phyloP scores from a whole-genome alignment of 192 early-diverging fungal genomes.

The Funneliformis geosporum region DNA sequence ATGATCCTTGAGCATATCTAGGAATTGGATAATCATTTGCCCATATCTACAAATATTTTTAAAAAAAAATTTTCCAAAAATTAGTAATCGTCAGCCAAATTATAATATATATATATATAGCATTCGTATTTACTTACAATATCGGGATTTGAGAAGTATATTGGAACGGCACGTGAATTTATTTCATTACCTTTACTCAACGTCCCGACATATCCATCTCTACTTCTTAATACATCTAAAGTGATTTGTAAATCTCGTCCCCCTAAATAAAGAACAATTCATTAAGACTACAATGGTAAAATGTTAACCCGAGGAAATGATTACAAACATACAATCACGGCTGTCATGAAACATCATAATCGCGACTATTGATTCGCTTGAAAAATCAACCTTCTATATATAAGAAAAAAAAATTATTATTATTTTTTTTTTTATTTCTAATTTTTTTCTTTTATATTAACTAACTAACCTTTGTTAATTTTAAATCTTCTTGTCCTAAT shows the following conservation, averaged over 20 bases:
- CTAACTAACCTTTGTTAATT: conserved; percentile 29
- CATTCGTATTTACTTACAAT: conserved; percentile 38
- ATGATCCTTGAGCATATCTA: conserved; percentile 83
- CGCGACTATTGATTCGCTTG: conserved; percentile 59
- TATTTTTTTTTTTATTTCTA: too few species aligned
- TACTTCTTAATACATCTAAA: conserved; percentile 66
- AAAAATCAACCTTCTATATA: conserved; percentile 41
- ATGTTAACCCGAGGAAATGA: not conserved
- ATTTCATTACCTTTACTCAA: conserved; percentile 34
- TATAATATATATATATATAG: too few species aligned
- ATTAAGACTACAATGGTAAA: not conserved
- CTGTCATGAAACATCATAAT: conserved; percentile 89
- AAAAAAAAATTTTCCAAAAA: not conserved
- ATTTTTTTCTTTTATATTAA: too few species aligned
- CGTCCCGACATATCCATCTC: conserved; percentile 61
- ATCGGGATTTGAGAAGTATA: conserved; percentile 81
- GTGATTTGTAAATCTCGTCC: conserved; percentile 84
- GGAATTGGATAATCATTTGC: conserved; percentile 79
- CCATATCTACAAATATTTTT: conserved; percentile 64
- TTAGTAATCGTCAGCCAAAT: not conserved
- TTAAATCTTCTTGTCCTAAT: conserved; percentile 27
- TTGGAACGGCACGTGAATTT: conserved; percentile 57
- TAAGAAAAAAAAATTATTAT: not conserved
- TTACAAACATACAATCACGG: conserved; percentile 59
- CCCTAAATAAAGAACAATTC: conserved; percentile 42